These are phyloP conservation scores for Phialophora tarda DNA, from an alignment of 2,329 filamentous ascomycete species.

Conservation along the genomic window DNA sequence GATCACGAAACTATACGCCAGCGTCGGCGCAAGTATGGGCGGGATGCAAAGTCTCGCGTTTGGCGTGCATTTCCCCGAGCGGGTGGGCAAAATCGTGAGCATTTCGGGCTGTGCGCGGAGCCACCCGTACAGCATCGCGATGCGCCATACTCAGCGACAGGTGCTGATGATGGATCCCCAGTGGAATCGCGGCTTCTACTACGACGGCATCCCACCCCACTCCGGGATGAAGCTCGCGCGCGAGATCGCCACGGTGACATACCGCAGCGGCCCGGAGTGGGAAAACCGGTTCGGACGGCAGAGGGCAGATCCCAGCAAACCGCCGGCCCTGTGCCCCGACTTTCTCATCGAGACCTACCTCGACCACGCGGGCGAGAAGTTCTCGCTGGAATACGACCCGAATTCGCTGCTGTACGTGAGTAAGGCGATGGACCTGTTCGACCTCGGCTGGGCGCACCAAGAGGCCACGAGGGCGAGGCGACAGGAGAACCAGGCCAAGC, in stretches of 20 bases:
- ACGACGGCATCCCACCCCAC: conserved; percentile 82
- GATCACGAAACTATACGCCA: conserved; percentile 81
- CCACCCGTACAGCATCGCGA: conserved; percentile 97
- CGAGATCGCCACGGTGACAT: conserved; percentile 97
- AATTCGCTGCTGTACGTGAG: conserved; percentile 96
- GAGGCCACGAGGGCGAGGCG: conserved; percentile 66
- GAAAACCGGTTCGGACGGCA: conserved; percentile 90
- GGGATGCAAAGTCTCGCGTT: conserved; percentile 96
- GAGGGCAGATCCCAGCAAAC: conserved; percentile 82
- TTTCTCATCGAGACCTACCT: conserved; percentile 98
- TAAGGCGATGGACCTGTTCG: conserved; percentile 98
- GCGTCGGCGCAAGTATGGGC: conserved; percentile 95
- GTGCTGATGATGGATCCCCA: conserved; percentile 99
- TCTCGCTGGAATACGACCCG: conserved; percentile 93
- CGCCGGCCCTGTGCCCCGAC: conserved; percentile 92
- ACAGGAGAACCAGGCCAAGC: conserved; percentile 62
- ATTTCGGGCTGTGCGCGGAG: conserved; percentile 93
- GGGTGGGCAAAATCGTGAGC: conserved; percentile 81
- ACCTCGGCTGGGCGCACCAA: conserved; percentile 77
- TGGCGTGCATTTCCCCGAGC: conserved; percentile 79
- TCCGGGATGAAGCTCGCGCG: conserved; percentile 97
- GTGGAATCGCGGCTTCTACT: conserved; percentile 96
- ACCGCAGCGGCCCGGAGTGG: conserved; percentile 96
- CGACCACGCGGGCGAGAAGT: conserved; percentile 97
- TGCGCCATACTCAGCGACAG: conserved; percentile 96